Conservation (phyloP, 2,329 filamentous ascomycete species). For the Fusarium sambucinum region DNA sequence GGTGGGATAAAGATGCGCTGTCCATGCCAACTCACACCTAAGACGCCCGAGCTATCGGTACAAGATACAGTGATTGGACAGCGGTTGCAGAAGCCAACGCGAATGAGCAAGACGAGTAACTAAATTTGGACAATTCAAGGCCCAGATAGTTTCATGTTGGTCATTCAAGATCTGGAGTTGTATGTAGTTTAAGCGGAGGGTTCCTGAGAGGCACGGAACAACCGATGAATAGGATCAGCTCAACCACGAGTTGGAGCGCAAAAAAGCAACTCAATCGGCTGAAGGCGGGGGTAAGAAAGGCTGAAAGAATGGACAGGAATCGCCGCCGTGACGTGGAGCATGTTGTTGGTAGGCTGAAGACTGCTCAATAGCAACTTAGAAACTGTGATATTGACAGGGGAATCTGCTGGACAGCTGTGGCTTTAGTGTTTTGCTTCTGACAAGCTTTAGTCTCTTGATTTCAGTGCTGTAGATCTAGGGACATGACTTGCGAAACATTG, state of each 20-base stretch:
- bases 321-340: constrained; percentile 22
- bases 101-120: constrained; percentile 3
- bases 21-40: constrained; percentile 47
- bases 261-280: constrained; percentile 22
- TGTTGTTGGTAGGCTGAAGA: constrained; percentile 15
- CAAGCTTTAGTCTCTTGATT: neutral
- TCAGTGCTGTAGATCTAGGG: neutral
- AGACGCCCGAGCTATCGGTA: constrained; percentile 31
- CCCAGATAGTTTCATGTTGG: constrained; percentile 9
- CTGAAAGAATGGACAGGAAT: constrained; percentile 4
- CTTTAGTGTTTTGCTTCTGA: constrained; percentile 9
- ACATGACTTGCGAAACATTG: constrained; percentile 34
- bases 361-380: constrained; percentile 15
- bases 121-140: constrained; percentile 28
- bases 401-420: constrained; percentile 5
- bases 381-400: constrained; percentile 39
- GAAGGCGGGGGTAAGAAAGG: constrained; percentile 1
- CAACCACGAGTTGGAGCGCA: constrained; percentile 11
- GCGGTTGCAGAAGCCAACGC: constrained; percentile 1
- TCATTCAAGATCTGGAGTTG: constrained; percentile 11
- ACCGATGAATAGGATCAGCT: constrained; percentile 20
- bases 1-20: constrained; percentile 47
- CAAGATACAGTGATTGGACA: constrained; percentile 31
- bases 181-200: constrained; percentile 7
- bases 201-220: constrained; percentile 31